phyloP scores from a whole-genome alignment of 768 basidiomycete genomes.

The Jaapia argillacea region DNA sequence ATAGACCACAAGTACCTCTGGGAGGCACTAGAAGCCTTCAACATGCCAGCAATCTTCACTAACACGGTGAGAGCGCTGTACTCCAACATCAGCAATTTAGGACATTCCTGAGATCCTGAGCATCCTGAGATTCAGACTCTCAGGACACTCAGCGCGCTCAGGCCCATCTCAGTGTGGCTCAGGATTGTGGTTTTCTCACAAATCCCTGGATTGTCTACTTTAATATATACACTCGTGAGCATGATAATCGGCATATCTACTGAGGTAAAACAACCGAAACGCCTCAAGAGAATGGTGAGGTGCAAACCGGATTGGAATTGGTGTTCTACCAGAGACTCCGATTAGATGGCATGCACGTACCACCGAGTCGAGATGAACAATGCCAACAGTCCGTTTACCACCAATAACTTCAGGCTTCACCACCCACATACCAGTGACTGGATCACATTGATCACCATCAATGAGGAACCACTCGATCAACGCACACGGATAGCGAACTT shows the following conservation, averaged over 20 bases:
- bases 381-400: background rate
- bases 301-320: too few relatives aligned
- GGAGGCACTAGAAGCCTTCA: conserved; percentile 2
- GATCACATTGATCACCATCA: background rate
- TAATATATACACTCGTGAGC: too few relatives aligned
- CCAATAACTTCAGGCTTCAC: conserved; percentile 1
- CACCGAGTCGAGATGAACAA: conserved; percentile 1
- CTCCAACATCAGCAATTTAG: too few relatives aligned
- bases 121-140: too few relatives aligned
- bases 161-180: too few relatives aligned
- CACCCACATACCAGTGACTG: conserved; percentile 5
- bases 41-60: conserved; percentile 10
- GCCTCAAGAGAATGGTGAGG: too few relatives aligned
- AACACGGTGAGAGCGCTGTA: conserved; percentile 20
- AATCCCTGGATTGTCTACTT: too few relatives aligned
- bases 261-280: too few relatives aligned
- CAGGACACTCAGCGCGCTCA: too few relatives aligned
- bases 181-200: too few relatives aligned
- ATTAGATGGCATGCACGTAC: conserved; percentile 1
- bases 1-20: conserved; percentile 11
- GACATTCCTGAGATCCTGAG: too few relatives aligned
- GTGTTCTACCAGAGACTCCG: conserved; percentile 2
- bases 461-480: conserved; percentile 1
- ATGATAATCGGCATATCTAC: too few relatives aligned
- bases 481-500: background rate